Evolutionary conservation across 345 rosid genomes (phyloP), one percentile per base, ranked within the genome.

Genomic region (Xanthoceras sorbifolium): DNA sequence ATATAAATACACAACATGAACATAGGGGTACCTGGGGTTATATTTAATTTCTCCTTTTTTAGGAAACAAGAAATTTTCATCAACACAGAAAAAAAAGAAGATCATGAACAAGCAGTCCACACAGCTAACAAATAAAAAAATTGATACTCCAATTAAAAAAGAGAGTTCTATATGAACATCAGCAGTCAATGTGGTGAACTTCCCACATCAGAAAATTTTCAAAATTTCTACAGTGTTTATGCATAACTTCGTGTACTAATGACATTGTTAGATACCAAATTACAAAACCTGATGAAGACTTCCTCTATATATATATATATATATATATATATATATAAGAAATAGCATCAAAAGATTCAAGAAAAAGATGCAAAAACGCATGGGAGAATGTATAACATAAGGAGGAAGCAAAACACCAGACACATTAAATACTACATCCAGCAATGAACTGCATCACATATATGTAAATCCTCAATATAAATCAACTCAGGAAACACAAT

Each of bases 341-440:
- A 40, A 40, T 40, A 40, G 48, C 28, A 40, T 67, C 32, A 38
- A 18, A 70, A 29, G 42, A 55, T 70, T 5, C 48, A 12, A 54
- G 28, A n/a, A 28, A 71, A 57, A 6, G 22, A 22, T 3, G 63
- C 63, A 55, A 50, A 7, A 50, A 57, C 46, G 32, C 17, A 52
- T n/a, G 64, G n/a, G 3, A 71, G 59, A 38, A 57, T 36, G 64
- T 36, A 71, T n/a, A 57, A 36, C 15, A 34, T 57, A 34, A 71
- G 4, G 14, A 23, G 15, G 44, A 59, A 14, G 6, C 29, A 34
- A 55, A 46, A 34, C 10, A 22, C 32, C 1, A 22, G 15, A 42
- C 46, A 1, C 46, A 11, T 10, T 28, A 62, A 62, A 28, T 28
- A 32, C 65, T 62, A 62, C 17, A 62, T 31, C 34, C 32, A 26